phyloP scores from a whole-genome alignment of 306 rosid genomes.

The Acacia melanoxylon region DNA sequence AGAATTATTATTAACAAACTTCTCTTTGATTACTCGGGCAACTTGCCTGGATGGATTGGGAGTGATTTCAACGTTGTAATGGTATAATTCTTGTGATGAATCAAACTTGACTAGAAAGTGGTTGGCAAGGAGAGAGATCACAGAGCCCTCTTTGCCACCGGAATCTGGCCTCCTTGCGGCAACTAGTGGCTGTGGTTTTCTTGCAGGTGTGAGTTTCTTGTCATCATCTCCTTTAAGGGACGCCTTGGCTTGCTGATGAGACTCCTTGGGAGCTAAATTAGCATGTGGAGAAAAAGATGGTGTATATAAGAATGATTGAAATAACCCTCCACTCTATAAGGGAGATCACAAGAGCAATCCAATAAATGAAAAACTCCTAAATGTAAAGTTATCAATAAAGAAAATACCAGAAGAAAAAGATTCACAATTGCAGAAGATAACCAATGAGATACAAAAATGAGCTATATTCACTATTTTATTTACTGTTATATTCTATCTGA shows the following conservation, averaged over 20 bases:
- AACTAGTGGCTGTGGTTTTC: constrained; percentile 54
- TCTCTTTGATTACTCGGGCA: constrained; percentile 77
- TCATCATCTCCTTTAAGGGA: constrained; percentile 52
- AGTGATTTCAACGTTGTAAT: constrained; percentile 92
- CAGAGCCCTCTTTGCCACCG: constrained; percentile 90
- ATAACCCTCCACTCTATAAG: not conserved
- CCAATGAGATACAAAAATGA: not conserved
- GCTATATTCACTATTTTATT: not conserved
- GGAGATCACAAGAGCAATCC: not conserved
- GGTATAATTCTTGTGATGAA: constrained; percentile 68
- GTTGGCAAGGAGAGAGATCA: constrained; percentile 83
- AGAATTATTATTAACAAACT: constrained; percentile 65
- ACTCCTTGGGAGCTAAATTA: constrained; percentile 52
- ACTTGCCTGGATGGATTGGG: constrained; percentile 89
- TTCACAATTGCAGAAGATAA: not conserved
- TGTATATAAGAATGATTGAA: constrained; percentile 17
- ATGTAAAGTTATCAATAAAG: not conserved
- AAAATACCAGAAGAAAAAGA: not conserved
- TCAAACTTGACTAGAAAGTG: constrained; percentile 85
- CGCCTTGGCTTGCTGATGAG: constrained; percentile 41
- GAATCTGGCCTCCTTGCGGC: constrained; percentile 91
- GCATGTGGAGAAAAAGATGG: constrained; percentile 32
- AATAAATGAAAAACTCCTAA: not conserved
- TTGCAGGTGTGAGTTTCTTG: constrained; percentile 43
- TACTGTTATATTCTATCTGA: not conserved